Conservation (phyloP, 495 filamentous ascomycete genomes). For the Penicillium cinerascens region DNA sequence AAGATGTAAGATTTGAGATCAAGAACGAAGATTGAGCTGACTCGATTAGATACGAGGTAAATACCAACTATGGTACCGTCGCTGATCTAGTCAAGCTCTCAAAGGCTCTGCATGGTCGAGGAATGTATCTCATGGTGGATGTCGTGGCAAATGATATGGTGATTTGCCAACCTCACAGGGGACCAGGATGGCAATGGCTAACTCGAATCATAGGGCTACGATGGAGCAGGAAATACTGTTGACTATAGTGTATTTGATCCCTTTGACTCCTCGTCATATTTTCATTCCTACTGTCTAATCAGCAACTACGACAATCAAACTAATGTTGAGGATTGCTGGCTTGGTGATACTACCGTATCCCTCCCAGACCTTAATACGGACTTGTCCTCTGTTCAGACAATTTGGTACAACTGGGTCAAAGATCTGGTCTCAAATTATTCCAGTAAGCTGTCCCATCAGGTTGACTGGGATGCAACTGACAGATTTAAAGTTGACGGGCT, state of each 20-base stretch:
- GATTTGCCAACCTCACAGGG: constrained; percentile 25
- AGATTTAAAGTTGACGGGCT: constrained; percentile 61
- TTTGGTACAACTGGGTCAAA: constrained; percentile 64
- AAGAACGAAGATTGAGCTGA: background rate
- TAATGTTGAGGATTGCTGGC: constrained; percentile 57
- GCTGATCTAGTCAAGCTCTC: constrained; percentile 60
- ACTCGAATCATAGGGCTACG: constrained; percentile 50
- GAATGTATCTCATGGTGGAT: constrained; percentile 79
- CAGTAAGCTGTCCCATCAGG: constrained; percentile 27
- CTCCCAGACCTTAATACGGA: constrained; percentile 69
- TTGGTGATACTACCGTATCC: constrained; percentile 56
- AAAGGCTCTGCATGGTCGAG: constrained; percentile 55
- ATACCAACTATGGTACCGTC: constrained; percentile 61
- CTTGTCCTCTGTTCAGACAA: constrained; percentile 48
- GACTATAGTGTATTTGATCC: constrained; percentile 62
- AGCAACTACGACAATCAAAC: constrained; percentile 57
- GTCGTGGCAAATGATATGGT: constrained; percentile 77
- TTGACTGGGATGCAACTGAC: background rate
- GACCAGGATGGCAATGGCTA: constrained; percentile 31
- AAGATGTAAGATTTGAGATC: constrained; percentile 48
- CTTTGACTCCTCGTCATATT: constrained; percentile 62
- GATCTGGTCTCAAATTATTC: constrained; percentile 62
- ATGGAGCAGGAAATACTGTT: constrained; percentile 51
- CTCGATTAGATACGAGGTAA: constrained; percentile 50
- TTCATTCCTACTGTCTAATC: constrained; percentile 65